phyloP scores from a whole-genome alignment of 179 eudicot genomes.

The Nepenthes alata region DNA sequence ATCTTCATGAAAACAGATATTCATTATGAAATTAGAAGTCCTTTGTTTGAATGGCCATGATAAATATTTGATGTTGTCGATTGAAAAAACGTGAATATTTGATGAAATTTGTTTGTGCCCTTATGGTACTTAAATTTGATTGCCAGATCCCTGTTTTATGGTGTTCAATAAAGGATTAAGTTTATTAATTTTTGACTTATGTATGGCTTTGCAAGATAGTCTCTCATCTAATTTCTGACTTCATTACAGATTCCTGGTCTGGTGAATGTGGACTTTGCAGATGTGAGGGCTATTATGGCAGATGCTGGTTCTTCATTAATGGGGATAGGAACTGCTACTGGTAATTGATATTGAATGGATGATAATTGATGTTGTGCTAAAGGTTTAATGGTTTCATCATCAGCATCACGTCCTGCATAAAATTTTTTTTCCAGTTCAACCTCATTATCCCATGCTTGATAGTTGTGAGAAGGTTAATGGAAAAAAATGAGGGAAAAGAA shows the following conservation, averaged over 20 bases:
- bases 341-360: conserved; percentile 15
- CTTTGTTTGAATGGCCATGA: neutral
- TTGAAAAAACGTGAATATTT: no score
- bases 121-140: neutral
- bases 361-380: no score
- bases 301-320: conserved; percentile 93
- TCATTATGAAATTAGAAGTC: neutral
- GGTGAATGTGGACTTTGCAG: conserved; percentile 97
- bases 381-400: no score
- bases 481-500: no score
- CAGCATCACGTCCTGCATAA: no score
- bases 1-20: neutral
- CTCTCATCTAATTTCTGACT: neutral
- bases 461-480: no score
- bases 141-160: neutral
- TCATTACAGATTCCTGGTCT: conserved; percentile 77
- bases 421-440: no score
- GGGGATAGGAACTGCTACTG: conserved; percentile 99
- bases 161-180: neutral
- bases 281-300: conserved; percentile 96
- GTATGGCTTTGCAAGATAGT: no score
- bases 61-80: neutral
- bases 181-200: neutral
- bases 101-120: neutral
- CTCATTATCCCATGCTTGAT: no score